These are phyloP conservation scores for Epichloe hybrida DNA, from an alignment of 2,329 filamentous ascomycete genomes.

Conservation along the genomic window DNA sequence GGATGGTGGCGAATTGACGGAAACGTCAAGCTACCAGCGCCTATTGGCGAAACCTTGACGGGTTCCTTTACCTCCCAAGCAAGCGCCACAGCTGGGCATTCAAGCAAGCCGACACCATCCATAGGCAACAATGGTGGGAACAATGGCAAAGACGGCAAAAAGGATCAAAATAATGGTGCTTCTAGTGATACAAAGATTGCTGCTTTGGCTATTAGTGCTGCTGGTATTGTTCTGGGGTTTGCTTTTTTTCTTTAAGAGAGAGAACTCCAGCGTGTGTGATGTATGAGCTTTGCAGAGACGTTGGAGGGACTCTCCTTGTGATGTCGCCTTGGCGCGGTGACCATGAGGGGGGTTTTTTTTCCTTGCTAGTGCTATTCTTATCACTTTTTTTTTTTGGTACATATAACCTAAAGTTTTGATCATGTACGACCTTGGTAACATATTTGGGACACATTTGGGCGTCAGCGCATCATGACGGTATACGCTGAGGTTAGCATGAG, in stretches of 20 bases:
- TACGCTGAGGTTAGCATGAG: too few species aligned
- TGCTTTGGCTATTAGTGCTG: conserved; percentile 15
- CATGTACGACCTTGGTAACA: not conserved
- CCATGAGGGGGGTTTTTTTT: too few species aligned
- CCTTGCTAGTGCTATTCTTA: not conserved
- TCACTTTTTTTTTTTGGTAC: not conserved
- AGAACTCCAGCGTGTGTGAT: not conserved
- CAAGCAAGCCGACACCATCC: not conserved
- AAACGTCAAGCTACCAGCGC: conserved; percentile 52
- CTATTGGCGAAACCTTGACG: conserved; percentile 44
- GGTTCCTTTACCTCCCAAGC: conserved; percentile 12
- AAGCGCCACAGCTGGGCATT: conserved; percentile 8
- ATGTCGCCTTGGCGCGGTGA: not conserved
- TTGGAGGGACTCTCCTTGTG: not conserved
- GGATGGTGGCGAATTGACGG: conserved; percentile 74
- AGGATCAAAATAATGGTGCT: conserved; percentile 6
- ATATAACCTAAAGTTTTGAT: not conserved
- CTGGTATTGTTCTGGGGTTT: conserved; percentile 16
- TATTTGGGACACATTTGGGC: not conserved
- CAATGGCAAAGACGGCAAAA: conserved; percentile 3
- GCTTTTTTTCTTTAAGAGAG: conserved; percentile 8
- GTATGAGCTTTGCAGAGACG: not conserved
- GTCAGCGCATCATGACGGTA: not conserved
- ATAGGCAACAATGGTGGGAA: not conserved
- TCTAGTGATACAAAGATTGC: conserved; percentile 16